These are phyloP conservation scores for Plasmodium inui DNA, from an alignment of 169 alveolate genomes.

Conservation along the genomic window DNA sequence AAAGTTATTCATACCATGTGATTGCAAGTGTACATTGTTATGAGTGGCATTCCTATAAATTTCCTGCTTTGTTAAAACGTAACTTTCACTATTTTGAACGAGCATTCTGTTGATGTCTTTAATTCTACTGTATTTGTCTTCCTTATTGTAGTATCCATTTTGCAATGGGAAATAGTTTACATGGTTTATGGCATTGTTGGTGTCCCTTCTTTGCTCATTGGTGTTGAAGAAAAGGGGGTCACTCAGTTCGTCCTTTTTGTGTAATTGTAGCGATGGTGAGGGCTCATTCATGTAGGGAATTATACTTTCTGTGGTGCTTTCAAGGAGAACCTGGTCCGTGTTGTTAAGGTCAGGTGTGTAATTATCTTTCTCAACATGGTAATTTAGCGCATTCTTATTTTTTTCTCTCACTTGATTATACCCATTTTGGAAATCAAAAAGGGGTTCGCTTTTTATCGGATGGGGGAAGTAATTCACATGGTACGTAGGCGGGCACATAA, in stretches of 20 bases:
- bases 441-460: neutral
- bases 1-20: neutral
- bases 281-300: neutral
- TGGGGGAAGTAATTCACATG: neutral
- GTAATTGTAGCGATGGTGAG: neutral
- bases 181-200: neutral
- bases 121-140: neutral
- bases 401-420: neutral
- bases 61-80: slow-evolving; percentile 17
- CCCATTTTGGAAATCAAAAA: neutral
- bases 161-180: neutral
- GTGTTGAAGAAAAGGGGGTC: neutral
- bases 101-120: slow-evolving; percentile 8
- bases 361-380: neutral
- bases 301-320: neutral
- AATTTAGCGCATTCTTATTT: neutral
- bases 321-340: neutral
- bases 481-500: neutral
- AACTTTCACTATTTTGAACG: slow-evolving; percentile 20
- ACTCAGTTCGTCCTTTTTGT: neutral
- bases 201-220: neutral
- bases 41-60: neutral
- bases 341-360: neutral
- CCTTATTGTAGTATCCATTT: neutral
- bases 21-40: neutral